phyloP scores from a whole-genome alignment of 768 basidiomycete species.

The Aureoboletus auriporus region DNA sequence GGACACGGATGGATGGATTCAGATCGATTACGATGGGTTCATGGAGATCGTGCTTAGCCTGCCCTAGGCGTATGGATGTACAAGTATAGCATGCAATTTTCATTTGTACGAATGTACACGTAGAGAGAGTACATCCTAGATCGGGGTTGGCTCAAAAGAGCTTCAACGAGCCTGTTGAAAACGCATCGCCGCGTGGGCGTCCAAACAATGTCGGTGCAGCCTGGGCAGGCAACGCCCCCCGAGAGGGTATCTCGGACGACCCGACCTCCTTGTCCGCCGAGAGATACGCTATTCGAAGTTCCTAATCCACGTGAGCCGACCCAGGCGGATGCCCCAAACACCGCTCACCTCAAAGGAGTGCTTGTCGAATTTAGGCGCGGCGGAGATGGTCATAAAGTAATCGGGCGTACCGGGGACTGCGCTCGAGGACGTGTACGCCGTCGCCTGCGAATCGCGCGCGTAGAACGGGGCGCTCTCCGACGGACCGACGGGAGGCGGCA shows the following conservation, averaged over 20 bases:
- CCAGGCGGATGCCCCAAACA: no score
- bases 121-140: not conserved
- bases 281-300: constrained; percentile 46
- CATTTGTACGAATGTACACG: constrained; percentile 10
- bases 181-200: constrained; percentile 31
- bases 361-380: constrained; percentile 34
- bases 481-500: constrained; percentile 1
- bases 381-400: constrained; percentile 33
- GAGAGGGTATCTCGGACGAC: constrained; percentile 34
- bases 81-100: not conserved
- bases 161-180: constrained; percentile 24
- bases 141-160: constrained; percentile 7
- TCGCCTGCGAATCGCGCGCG: constrained; percentile 19
- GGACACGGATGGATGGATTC: constrained; percentile 53
- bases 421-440: constrained; percentile 17
- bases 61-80: constrained; percentile 37
- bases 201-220: constrained; percentile 21
- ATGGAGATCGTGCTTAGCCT: constrained; percentile 46
- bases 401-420: constrained; percentile 23
- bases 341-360: constrained; percentile 48
- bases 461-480: constrained; percentile 18
- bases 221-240: constrained; percentile 21
- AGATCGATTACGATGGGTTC: constrained; percentile 53
- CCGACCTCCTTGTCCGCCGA: constrained; percentile 42
- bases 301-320: constrained; percentile 29